These are phyloP conservation scores for Piper longum DNA, from an alignment of 164 flowering plant genomes.

Conservation along the genomic window DNA sequence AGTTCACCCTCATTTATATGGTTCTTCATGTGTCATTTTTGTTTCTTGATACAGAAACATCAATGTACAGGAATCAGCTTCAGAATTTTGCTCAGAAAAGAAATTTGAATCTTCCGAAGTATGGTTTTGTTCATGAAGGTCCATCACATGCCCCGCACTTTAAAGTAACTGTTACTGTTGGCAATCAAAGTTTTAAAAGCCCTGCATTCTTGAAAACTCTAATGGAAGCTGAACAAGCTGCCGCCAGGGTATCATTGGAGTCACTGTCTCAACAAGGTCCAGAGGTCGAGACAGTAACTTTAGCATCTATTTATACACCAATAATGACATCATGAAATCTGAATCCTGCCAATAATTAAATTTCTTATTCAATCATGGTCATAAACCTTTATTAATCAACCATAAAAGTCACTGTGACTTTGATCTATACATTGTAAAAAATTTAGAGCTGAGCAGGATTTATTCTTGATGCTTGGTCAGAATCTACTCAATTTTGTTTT, in stretches of 20 bases:
- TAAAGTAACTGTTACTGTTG: slow-evolving; percentile 48
- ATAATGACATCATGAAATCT: neutral
- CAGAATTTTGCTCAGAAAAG: slow-evolving; percentile 43
- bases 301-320: neutral
- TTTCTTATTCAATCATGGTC: neutral
- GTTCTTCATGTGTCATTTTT: neutral
- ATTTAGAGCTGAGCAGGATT: neutral
- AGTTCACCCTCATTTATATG: neutral
- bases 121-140: slow-evolving; percentile 38
- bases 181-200: slow-evolving; percentile 41
- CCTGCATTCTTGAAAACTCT: slow-evolving; percentile 29
- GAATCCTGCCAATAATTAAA: neutral
- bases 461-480: neutral
- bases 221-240: slow-evolving; percentile 68
- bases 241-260: slow-evolving; percentile 52
- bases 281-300: slow-evolving; percentile 28
- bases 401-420: neutral
- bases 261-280: slow-evolving; percentile 24
- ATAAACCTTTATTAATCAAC: neutral
- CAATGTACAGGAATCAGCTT: slow-evolving; percentile 38
- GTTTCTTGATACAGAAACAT: slow-evolving; percentile 12
- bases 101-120: slow-evolving; percentile 29
- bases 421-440: neutral
- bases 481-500: neutral
- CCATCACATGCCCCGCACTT: slow-evolving; percentile 49